Percentiles rank a stretch among this genome's conserved stretches.
Evolutionary conservation across 768 basidiomycete species (phyloP).

Genomic region (Sarcomyxa edulis): DNA sequence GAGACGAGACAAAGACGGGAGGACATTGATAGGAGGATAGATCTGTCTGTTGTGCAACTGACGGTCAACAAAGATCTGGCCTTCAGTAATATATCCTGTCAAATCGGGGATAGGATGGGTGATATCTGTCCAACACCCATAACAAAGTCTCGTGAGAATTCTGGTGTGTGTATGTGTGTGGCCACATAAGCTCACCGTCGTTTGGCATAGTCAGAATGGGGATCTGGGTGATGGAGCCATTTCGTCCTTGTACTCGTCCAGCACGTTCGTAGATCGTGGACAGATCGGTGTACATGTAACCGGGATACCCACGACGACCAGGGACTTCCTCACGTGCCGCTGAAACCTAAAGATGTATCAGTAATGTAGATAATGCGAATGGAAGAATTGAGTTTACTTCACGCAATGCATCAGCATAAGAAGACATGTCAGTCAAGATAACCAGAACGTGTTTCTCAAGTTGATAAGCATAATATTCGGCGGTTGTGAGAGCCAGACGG

Average conservation of each 20-base stretch:
- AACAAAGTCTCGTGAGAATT: slow-evolving; percentile 5
- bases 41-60: slow-evolving; percentile 96
- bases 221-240: slow-evolving; percentile 99
- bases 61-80: slow-evolving; percentile 98
- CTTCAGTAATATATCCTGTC: slow-evolving; percentile 99
- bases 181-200: slow-evolving; percentile 64
- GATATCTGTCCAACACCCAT: slow-evolving; percentile 61
- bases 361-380: slow-evolving; percentile 10
- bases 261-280: slow-evolving; percentile 99
- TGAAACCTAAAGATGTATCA: slow-evolving; percentile 59
- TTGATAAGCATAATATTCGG: slow-evolving; percentile 99
- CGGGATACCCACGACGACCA: slow-evolving; percentile 97
- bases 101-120: slow-evolving; percentile 99
- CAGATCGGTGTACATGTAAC: slow-evolving; percentile 99
- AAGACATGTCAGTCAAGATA: slow-evolving; percentile 98
- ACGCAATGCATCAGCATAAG: slow-evolving; percentile 94
- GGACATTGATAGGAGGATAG: slow-evolving; percentile 98
- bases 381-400: slow-evolving; percentile 51
- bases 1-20: slow-evolving; percentile 95
- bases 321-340: slow-evolving; percentile 99
- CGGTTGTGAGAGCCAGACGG: slow-evolving; percentile 94
- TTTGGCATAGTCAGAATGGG: slow-evolving; percentile 99
- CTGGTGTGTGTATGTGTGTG: slow-evolving; percentile 6
- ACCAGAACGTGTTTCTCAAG: slow-evolving; percentile 99
- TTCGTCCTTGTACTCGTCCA: slow-evolving; percentile 94